Base-by-base conservation (phyloP, 805 yeast species). In the Monosporozyma servazzii region DNA sequence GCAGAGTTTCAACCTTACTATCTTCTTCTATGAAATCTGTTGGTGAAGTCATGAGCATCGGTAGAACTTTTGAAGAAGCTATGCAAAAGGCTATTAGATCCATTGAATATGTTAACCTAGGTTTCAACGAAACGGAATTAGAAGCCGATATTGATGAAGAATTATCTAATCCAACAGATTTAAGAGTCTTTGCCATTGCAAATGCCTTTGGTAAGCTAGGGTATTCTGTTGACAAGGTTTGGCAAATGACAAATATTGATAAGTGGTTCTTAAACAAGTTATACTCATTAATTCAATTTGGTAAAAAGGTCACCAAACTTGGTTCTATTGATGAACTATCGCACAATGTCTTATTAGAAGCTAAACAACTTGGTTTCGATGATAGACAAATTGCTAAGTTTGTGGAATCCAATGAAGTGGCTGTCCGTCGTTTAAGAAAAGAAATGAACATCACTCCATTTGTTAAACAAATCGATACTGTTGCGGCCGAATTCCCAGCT, bases 401-500 rank as follows among this genome's bases (percentile, higher is more conserved):
- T 70, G 74, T 87, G 64, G 82, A 80, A 65, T 86, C 96, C 45
- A 89, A 88, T 67, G 99, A 93, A 74, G 86, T 90, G 53, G 95
- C 96, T 51, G 82, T 93, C 57, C 82, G 99, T 72, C 80, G 91
- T 69, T 72, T 85, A 64, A 84, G 99, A 75, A 82, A 84, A 63
- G 95, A 88, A 62, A 81, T 80, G 52, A 95, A 95, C 51, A 80
- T 91, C 57, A 73, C 82, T 54, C 99, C 99, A 59, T 87, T 86
- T 67, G 97, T 89, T 55, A 91, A 91, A 71, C 96, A 90, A 71
- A 93, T 91, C 64, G 99, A 91, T 75, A 91, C 99, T 29, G 96
- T 91, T 59, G 99, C 99, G 48, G 98, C 99, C 48, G 99, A 91
- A 73, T 93, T 91, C 81, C 99, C 99, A 49, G 96, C 97, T 47